Evolutionary conservation across 768 basidiomycete genomes (phyloP), one percentile per base, ranked within the genome.

Genomic region (Collybia sordida): DNA sequence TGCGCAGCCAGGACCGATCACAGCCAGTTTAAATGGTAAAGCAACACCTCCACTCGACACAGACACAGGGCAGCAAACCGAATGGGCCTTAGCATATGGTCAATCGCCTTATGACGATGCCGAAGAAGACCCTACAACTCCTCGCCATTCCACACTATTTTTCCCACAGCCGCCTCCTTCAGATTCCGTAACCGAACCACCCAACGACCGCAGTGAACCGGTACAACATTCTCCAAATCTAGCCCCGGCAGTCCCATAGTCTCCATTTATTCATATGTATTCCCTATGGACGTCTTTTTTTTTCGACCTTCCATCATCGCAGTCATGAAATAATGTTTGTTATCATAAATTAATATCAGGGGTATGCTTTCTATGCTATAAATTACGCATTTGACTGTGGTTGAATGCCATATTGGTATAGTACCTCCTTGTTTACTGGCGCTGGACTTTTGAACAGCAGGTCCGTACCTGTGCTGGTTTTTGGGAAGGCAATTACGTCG

Each of bases 401-500:
- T 60, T 68, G 72, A 56, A 90, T 76, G 57, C 82, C 81, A 65
- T 90, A 91, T 62, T 86, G 81, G 55, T 73, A 58, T 46, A 93
- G 68, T 27, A 80, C 71, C 27, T 79, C 75, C 19, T 69, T 63
- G 49, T 64, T 60, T 48, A 85, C 75, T 15, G 78, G 59, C 11
- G 90, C 83, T 35, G 95, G 95, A 67, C 92, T 93, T 68, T 83
- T 88, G 77, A 97, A 94, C 34, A 96, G 81, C 37, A 85, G 81
- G 69, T 98, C 95, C 19, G 83, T 79, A 4, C 95, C 94, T 51
- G 72, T 81, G 35, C 83, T 81, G 6, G 89, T 88, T 74, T 98
- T 98, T 7, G 95, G 95, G 73, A 98, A 98, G 17, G 95, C 95
- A 56, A 98, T 96, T 56, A 98, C 95, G 60, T 97, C 93, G 53